phyloP scores from a whole-genome alignment of 768 basidiomycete species.

The Rossbeevera mucosa region DNA sequence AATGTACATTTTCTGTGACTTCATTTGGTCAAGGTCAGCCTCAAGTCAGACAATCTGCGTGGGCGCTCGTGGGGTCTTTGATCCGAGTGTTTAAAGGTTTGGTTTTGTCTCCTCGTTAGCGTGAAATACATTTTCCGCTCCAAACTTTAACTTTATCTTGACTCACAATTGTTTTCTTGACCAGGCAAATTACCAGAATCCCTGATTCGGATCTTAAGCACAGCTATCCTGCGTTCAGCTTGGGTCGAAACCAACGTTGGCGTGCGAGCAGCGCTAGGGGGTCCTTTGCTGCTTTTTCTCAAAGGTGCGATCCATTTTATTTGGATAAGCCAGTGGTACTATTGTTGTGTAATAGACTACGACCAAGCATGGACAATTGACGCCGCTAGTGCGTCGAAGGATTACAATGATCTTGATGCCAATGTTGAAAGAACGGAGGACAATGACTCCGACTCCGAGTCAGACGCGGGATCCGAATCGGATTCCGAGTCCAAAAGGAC shows the following conservation, averaged over 20 bases:
- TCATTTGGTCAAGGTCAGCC: conserved; percentile 62
- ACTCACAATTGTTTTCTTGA: conserved; percentile 4
- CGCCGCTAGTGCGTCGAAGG: conserved; percentile 6
- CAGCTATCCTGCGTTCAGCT: conserved; percentile 59
- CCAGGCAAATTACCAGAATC: conserved; percentile 23
- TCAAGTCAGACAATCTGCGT: conserved; percentile 65
- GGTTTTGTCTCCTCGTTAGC: not conserved
- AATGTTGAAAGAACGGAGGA: conserved; percentile 17
- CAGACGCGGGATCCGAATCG: conserved; percentile 23
- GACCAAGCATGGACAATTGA: conserved; percentile 56
- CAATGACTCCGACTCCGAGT: conserved; percentile 35
- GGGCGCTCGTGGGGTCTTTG: conserved; percentile 50
- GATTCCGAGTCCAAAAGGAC: conserved; percentile 18
- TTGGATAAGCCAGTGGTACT: not conserved
- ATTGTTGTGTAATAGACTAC: conserved; percentile 43
- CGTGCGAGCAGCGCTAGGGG: conserved; percentile 68
- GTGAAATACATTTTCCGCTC: not conserved
- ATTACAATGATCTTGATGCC: conserved; percentile 29
- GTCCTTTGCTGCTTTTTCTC: conserved; percentile 65
- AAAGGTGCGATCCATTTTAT: conserved; percentile 43
- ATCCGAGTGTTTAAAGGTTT: conserved; percentile 45
- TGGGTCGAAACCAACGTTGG: conserved; percentile 67
- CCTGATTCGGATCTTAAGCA: conserved; percentile 46
- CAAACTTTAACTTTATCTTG: too few relatives aligned
- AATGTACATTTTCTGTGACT: conserved; percentile 13